Percentiles rank a stretch among this genome's conserved stretches.
Conservation (phyloP, 176 grass and related monocot species). For the Eragrostis curvula region DNA sequence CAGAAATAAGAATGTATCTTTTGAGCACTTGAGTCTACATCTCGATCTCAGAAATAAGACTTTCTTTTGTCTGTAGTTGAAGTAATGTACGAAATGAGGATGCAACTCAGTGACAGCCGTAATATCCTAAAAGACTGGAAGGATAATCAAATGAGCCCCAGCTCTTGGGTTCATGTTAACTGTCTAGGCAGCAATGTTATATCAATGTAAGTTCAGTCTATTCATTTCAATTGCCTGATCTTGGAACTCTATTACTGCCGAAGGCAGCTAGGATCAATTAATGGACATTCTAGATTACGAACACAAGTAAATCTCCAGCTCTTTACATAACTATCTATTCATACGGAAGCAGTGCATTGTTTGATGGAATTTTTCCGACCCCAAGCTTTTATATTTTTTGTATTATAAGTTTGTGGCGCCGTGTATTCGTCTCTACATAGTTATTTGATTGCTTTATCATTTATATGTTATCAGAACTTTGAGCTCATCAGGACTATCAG, state of each 20-base stretch:
- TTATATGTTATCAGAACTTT: slow-evolving; percentile 60
- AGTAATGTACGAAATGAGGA: slow-evolving; percentile 65
- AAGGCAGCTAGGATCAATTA: background rate
- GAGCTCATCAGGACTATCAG: slow-evolving; percentile 61
- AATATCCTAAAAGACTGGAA: slow-evolving; percentile 56
- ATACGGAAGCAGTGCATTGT: slow-evolving; percentile 2
- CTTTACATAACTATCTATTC: background rate
- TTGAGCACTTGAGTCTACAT: slow-evolving; percentile 8
- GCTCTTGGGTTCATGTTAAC: slow-evolving; percentile 41
- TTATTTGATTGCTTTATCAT: slow-evolving; percentile 22
- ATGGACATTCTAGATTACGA: slow-evolving; percentile 8
- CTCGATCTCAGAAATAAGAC: slow-evolving; percentile 1
- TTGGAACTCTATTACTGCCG: slow-evolving; percentile 4
- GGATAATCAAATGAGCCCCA: slow-evolving; percentile 68
- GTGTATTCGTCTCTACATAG: background rate
- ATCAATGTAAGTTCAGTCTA: slow-evolving; percentile 58
- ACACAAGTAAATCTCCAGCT: background rate
- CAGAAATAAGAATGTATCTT: slow-evolving; percentile 15
- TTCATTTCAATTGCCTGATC: slow-evolving; percentile 27
- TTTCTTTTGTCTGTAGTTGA: slow-evolving; percentile 30
- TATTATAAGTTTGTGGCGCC: slow-evolving; percentile 6
- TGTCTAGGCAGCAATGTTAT: slow-evolving; percentile 49
- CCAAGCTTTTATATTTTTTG: background rate
- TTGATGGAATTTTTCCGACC: slow-evolving; percentile 22
- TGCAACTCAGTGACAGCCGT: slow-evolving; percentile 40